These are phyloP conservation scores for Pelomyxa schiedti DNA, from an alignment of 78 protist species.

Conservation along the genomic window DNA sequence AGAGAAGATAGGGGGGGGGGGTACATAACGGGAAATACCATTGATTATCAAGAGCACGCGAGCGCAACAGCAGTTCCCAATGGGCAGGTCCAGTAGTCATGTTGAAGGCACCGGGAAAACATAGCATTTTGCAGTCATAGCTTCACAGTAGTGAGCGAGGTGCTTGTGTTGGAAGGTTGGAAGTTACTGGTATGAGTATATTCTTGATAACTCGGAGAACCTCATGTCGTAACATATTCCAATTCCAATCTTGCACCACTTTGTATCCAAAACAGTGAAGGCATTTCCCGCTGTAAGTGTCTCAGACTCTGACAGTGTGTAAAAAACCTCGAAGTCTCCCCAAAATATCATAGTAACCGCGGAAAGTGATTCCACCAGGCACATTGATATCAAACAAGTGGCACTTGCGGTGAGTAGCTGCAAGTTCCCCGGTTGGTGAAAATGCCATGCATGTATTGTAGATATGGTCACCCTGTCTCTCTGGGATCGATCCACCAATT, in stretches of 20 bases:
- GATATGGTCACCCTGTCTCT: slow-evolving; percentile 40
- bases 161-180: neutral
- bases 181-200: too few relatives aligned
- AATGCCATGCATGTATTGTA: slow-evolving; percentile 71
- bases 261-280: slow-evolving; percentile 43
- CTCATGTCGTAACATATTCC: slow-evolving; percentile 95
- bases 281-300: slow-evolving; percentile 63
- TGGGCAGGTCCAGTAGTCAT: slow-evolving; percentile 96
- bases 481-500: slow-evolving; percentile 87
- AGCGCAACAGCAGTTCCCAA: slow-evolving; percentile 86
- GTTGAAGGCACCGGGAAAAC: slow-evolving; percentile 96
- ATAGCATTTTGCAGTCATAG: slow-evolving; percentile 48
- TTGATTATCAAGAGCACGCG: slow-evolving; percentile 76
- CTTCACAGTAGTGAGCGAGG: neutral
- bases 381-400: slow-evolving; percentile 91
- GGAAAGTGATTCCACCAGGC: slow-evolving; percentile 72
- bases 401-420: slow-evolving; percentile 70
- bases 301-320: slow-evolving; percentile 39
- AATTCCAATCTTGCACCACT: slow-evolving; percentile 57
- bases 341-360: neutral
- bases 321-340: neutral
- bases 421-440: slow-evolving; percentile 59
- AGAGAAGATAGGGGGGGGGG: too few relatives aligned
- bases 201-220: slow-evolving; percentile 73
- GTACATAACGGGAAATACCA: too few relatives aligned